Percentiles rank a stretch among this genome's conserved stretches.
These are phyloP conservation scores for Trichosporon sp. DNA, from an alignment of 1,284 basidiomycete genomes.

Conservation along the genomic window DNA sequence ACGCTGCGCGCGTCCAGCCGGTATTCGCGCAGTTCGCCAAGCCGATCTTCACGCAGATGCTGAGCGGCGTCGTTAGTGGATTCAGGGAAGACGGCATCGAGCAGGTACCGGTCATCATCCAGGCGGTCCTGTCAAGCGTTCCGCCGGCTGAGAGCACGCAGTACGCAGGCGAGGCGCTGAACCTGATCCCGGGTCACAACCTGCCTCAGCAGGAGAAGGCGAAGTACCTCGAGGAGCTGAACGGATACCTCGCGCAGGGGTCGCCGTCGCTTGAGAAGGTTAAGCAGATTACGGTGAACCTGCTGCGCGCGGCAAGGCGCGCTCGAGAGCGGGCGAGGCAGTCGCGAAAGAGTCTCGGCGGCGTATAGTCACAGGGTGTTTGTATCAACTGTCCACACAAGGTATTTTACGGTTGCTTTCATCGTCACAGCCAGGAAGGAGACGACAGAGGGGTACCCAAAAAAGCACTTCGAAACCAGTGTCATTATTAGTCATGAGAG, in stretches of 20 bases:
- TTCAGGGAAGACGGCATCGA: constrained; percentile 85
- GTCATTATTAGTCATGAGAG: background rate
- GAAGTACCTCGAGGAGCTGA: constrained; percentile 73
- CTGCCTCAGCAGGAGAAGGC: constrained; percentile 71
- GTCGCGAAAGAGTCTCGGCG: constrained; percentile 32
- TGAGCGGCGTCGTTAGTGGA: constrained; percentile 77
- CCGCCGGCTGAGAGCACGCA: constrained; percentile 70
- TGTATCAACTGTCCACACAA: constrained; percentile 10
- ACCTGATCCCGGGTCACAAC: constrained; percentile 67
- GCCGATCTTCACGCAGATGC: constrained; percentile 69
- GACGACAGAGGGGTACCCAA: background rate
- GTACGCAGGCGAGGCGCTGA: constrained; percentile 74
- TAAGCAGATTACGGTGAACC: constrained; percentile 39
- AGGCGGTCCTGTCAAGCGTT: constrained; percentile 65
- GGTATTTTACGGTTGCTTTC: constrained; percentile 11
- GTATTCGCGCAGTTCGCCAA: constrained; percentile 75
- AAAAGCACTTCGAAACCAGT: background rate
- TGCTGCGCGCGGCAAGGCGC: constrained; percentile 48
- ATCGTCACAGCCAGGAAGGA: background rate
- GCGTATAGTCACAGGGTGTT: constrained; percentile 7
- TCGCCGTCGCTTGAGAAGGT: constrained; percentile 34
- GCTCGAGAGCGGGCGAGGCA: constrained; percentile 44
- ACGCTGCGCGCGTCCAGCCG: constrained; percentile 62
- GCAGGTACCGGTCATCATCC: constrained; percentile 74
- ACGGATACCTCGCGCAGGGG: constrained; percentile 62